Percentiles rank a stretch among this genome's conserved stretches.
phyloP scores from a whole-genome alignment of 305 asterid genomes.

The Caryopteris hybrid region DNA sequence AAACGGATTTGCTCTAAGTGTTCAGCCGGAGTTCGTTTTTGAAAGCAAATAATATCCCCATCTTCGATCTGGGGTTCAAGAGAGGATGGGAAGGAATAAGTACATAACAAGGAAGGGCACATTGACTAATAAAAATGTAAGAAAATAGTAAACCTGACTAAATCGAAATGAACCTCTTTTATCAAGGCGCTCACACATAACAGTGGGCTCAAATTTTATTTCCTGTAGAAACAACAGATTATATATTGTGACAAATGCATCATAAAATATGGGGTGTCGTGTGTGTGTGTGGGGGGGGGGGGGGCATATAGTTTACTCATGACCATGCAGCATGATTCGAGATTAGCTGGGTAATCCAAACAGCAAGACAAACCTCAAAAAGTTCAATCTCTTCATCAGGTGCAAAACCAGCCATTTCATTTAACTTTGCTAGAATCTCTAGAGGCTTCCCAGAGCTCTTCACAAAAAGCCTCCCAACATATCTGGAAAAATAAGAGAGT shows the following conservation, averaged over 20 bases:
- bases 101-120: conserved; percentile 2
- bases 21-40: conserved; percentile 54
- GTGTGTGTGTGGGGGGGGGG: neutral
- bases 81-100: conserved; percentile 15
- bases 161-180: conserved; percentile 60
- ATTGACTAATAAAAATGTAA: neutral
- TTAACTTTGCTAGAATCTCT: conserved; percentile 63
- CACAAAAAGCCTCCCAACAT: conserved; percentile 82
- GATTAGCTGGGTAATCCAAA: neutral
- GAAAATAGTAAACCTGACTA: conserved; percentile 53
- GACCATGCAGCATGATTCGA: neutral
- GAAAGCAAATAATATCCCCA: conserved; percentile 97
- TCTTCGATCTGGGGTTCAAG: conserved; percentile 66
- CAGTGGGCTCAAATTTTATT: conserved; percentile 85
- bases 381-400: conserved; percentile 89
- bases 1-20: conserved; percentile 49
- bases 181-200: conserved; percentile 95
- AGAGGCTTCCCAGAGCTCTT: conserved; percentile 67
- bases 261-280: neutral
- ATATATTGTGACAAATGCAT: neutral
- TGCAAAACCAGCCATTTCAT: conserved; percentile 89
- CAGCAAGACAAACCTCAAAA: conserved; percentile 79
- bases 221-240: conserved; percentile 32
- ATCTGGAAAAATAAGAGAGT: conserved; percentile 47
- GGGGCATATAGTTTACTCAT: neutral